phyloP scores from a whole-genome alignment of 176 grass and related monocot species.

The Juncus inflexus region DNA sequence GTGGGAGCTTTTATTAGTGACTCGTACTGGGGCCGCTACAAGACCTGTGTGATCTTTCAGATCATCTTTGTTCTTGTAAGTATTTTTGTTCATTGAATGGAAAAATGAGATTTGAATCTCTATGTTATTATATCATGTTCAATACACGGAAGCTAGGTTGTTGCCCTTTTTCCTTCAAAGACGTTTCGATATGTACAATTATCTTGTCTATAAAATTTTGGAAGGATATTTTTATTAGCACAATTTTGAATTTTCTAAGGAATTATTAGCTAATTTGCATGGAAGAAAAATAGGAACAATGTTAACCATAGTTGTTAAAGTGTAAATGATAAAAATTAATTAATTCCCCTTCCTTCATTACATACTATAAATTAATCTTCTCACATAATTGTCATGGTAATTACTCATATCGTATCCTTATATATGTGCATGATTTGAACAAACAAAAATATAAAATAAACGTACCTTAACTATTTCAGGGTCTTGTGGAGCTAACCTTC shows the following conservation, averaged over 20 bases:
- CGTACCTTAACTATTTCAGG: slow-evolving; percentile 29
- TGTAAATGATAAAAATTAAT: too few species aligned
- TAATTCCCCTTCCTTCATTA: too few species aligned
- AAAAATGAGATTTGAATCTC: not conserved
- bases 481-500: slow-evolving; percentile 40
- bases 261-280: too few species aligned
- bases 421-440: not conserved
- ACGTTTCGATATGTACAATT: too few species aligned
- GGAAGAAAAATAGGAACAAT: too few species aligned
- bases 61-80: slow-evolving; percentile 47
- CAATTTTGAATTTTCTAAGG: too few species aligned
- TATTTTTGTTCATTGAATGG: not conserved
- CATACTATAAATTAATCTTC: too few species aligned
- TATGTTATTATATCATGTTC: not conserved
- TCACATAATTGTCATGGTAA: too few species aligned
- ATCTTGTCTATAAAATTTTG: too few species aligned
- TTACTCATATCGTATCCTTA: too few species aligned
- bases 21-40: slow-evolving; percentile 75
- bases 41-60: slow-evolving; percentile 63
- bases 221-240: too few species aligned
- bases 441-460: slow-evolving; percentile 3
- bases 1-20: slow-evolving; percentile 62
- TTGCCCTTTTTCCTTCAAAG: not conserved
- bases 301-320: too few species aligned
- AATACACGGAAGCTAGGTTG: not conserved